Evolutionary conservation across 108 stramenopile genomes (phyloP), one percentile per base, ranked within the genome.

Genomic region (Conticribra weissflogii): DNA sequence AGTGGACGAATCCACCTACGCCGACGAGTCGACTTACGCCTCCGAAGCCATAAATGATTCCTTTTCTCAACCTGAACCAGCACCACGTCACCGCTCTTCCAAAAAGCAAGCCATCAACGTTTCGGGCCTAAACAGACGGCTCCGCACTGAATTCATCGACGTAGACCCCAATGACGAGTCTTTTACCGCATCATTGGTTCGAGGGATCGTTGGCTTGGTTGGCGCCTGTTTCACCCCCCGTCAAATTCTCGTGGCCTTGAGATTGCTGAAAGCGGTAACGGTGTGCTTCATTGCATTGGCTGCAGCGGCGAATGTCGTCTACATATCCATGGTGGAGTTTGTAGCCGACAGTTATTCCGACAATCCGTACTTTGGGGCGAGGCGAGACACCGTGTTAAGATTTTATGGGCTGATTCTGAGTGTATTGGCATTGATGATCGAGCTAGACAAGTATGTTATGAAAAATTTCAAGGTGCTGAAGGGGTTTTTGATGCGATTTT

Each of bases 191-290:
- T 66, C 68, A 16, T 19, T 74, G 7, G 75, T 54, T 17, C 58
- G 79, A 28, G 68, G 73, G 3, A 64, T 80, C n/a, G 79, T 74
- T 2, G 74, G 79, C 0, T 31, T 66, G 0, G 79, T 80, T 5
- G 79, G 73, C 1, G 25, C 54, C 7, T 80, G 73, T 58, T 81
- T 89, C 36, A 78, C 81, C 1, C 91, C 91, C 2, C 74, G 87
- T 33, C 87, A 80, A 51, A 76, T 93, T 21, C 72, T 93, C 25
- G 82, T 83, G 15, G 66, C 85, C 2, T 61, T 93, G 16, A 84
- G 88, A 3, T 57, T 93, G 50, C 68, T 93, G 9, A 90, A 90
- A 60, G 86, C 87, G 2, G 54, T 88, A 24, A 90, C 87, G 9
- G 81, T 88, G 24, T 76, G 71, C 52, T 88, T 89, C 57, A 63